Evolutionary conservation across 2,329 filamentous ascomycete species (phyloP), one percentile per base, ranked within the genome.

Genomic region (Colletotrichum sp.): DNA sequence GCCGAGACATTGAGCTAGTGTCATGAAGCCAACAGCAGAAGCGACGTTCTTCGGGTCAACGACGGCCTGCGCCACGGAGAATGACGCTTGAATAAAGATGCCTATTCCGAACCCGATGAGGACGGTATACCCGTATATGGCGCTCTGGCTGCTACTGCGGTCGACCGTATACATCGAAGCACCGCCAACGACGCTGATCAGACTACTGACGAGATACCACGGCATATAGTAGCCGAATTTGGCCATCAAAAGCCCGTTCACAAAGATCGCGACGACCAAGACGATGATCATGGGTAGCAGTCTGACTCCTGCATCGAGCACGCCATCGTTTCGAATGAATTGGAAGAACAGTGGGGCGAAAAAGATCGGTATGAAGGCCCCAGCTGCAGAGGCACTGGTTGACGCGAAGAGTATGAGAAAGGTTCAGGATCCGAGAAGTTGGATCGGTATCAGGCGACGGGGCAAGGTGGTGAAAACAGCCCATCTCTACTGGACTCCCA

Each of bases 101-200:
- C 87, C 87, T 3, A 80, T 80, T 1, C 87, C 87, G 7, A 85
- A 77, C 1, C 84, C 87, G 2, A 88, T 73, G 4, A 57, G 52
- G 8, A 57, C 52, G 16, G 7, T 28, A 0, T 57, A 57, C 14
- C 52, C 24, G 24, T 57, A 57, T 16, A 57, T 28, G 13, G 52
- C 52, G 13, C 21, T 16, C 2, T 24, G 13, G 16, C 26, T 28
- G 13, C 4, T 57, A 2, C 2, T 28, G 0, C 21, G 7, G 52
- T 24, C 21, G 21, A 57, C 52, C 24, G 13, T 10, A 28, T 28
- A 57, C 52, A 57, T 57, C 21, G 3, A 10, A 57, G 52, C 24
- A 6, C 24, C 52, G 0, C 52, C 52, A 0, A 4, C 52, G 26
- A 57, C 13, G 26, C 13, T 4, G 4, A 28, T 24, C 24, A 10